These are phyloP conservation scores for Phytophthora megakarya DNA, from an alignment of 352 stramenopile species.

Conservation along the genomic window DNA sequence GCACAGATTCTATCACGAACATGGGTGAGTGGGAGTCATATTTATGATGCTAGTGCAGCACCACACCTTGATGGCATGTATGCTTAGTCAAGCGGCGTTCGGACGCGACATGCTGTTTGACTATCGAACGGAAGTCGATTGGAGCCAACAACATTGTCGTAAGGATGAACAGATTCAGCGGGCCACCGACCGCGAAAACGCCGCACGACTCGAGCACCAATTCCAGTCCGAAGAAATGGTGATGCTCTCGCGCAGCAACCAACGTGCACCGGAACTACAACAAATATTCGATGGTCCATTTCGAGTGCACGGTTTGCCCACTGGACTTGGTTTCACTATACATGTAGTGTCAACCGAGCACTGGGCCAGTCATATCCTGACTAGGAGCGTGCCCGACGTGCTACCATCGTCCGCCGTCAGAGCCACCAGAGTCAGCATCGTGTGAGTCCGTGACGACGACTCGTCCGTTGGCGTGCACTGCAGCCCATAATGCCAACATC, in stretches of 20 bases:
- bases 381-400: no score
- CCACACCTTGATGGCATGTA: background rate
- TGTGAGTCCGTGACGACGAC: no score
- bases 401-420: no score
- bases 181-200: background rate
- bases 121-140: background rate
- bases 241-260: background rate
- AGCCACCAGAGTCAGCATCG: no score
- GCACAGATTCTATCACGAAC: background rate
- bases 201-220: background rate
- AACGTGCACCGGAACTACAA: background rate
- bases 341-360: no score
- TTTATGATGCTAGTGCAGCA: background rate
- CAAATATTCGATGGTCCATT: background rate
- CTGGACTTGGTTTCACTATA: no score
- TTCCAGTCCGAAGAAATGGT: background rate
- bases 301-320: no score
- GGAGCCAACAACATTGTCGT: background rate
- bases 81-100: constrained; percentile 8
- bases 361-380: no score
- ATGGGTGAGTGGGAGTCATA: constrained; percentile 3
- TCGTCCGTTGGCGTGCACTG: no score
- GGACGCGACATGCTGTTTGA: constrained; percentile 12
- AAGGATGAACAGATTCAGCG: background rate
- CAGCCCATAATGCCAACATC: no score